Evolutionary conservation across 108 stramenopile species (phyloP), one percentile per base, ranked within the genome.

Genomic region (Tribonema minus): DNA sequence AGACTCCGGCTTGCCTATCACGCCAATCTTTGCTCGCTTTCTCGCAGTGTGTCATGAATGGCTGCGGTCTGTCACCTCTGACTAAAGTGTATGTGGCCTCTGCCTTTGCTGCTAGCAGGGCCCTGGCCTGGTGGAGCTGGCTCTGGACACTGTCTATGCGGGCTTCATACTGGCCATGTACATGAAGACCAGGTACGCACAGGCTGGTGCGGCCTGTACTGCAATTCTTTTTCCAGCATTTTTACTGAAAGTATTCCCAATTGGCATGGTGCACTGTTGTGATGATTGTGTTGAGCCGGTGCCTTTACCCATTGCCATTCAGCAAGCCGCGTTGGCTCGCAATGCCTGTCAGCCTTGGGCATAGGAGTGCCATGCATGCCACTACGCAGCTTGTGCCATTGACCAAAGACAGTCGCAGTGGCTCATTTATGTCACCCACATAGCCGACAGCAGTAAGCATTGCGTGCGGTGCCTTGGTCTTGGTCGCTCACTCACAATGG

Each of bases 161-260:
- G 46, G 94, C 27, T 93, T 96, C 89, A 94, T 95, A 78, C 79
- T 97, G 62, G 94, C 92, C 59, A 87, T 96, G 7, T 91, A 88
- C 77, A 89, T 96, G 39, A 54, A 54, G 20, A 54, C 46, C 9
- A 54, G 46, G 46, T 88, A 91, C 71, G 88, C 91, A 61, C 85
- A 84, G 61, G 93, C 91, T 40, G 28, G 12, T 29, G 33, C 33
- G 30, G 5, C 3, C 25, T 9, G 46, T 54, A 54, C 20, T 15
- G 23, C 9, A 9, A 64, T 9, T 31, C 12, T 15, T 64, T 15
- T 64, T 27, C 9, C 12, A 15, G 64, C 29, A 64, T 37, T 9
- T 20, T 9, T 54, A 54, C 46, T 15, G 46, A 9, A 54, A 54
- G 46, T 20, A 54, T n/a, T n/a, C n/a, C n/a, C n/a, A n/a, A n/a